A percentile compares a stretch with the other conserved stretches of the same genome.
Conservation (phyloP, 129 eudicot species). For the Centaurea solstitialis region DNA sequence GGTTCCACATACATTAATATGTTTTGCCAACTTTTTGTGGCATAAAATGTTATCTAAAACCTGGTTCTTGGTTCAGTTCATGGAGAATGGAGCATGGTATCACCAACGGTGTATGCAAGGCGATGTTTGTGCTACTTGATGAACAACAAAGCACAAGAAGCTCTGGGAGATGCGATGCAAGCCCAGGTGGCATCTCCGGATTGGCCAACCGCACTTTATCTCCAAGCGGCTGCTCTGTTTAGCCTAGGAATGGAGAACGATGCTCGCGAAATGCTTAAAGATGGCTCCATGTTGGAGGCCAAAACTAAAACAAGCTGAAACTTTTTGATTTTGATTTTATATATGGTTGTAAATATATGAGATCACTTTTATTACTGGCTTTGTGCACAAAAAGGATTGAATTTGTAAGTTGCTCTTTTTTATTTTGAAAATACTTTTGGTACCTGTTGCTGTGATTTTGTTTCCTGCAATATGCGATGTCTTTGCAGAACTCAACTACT, state of each 20-base stretch:
- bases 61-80: conserved; percentile 58
- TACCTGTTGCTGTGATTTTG: too few relatives aligned
- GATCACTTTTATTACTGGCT: conserved; percentile 7
- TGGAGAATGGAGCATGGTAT: conserved; percentile 62
- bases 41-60: too few relatives aligned
- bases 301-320: conserved; percentile 39
- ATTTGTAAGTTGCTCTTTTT: neutral
- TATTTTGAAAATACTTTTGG: too few relatives aligned
- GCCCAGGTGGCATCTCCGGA: conserved; percentile 69
- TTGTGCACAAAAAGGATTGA: conserved; percentile 20
- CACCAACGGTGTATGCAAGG: conserved; percentile 68
- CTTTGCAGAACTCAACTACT: too few relatives aligned
- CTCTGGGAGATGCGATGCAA: conserved; percentile 85
- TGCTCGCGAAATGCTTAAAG: conserved; percentile 57
- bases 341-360: conserved; percentile 6
- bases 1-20: too few relatives aligned
- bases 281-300: conserved; percentile 60
- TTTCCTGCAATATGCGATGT: too few relatives aligned
- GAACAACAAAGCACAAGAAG: conserved; percentile 72
- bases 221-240: conserved; percentile 70
- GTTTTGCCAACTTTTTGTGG: too few relatives aligned
- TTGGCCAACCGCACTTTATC: conserved; percentile 67
- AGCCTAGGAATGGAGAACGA: conserved; percentile 75
- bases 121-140: conserved; percentile 71
- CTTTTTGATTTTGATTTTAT: neutral